Base-by-base conservation (phyloP, 352 stramenopile species). In the Aphanomyces astaci region DNA sequence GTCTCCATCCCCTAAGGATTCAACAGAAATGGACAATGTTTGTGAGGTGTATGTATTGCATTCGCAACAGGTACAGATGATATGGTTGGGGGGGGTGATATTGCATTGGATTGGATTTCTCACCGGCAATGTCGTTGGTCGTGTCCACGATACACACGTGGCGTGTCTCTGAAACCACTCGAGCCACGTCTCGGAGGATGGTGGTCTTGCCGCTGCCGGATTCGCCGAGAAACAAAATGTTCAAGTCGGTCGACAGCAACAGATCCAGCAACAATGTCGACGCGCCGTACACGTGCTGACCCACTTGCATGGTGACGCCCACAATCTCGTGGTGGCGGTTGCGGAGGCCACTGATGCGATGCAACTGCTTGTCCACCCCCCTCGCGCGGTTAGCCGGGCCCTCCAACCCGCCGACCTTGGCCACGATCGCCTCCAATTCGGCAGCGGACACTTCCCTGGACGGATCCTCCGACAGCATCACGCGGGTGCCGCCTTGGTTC, bases 121-220 rank as follows among this genome's bases (percentile, higher is more conserved):
- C n/a, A n/a, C 89, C 88, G 10, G 77, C 85, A 71, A 96, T 96
- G 72, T 96, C 87, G 74, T 96, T 96, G n/a, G 77, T 92, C 27
- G 88, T 96, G 75, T 97, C 90, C 27, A 96, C 86, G 43, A 96
- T 90, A 22, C 84, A 79, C 11, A 95, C 80, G 64, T 93, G 95
- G 74, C 85, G 73, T 43, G 74, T 76, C 13, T 80, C 66, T 0
- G 87, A 77, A n/a, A 96, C 71, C 25, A 75, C 80, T 2, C 83
- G 71, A 7, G 85, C 80, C 17, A 91, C 78, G 51, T 96, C 87
- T 66, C 86, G 78, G 33, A 97, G 86, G 2, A 96, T 72, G 3
- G 87, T 95, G 22, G 87, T 95, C 64, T 96, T 96, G 13, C 87
- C 88, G n/a, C 71, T 84, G 3, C 84, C 80, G 0, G 80, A 75